Percentiles rank a stretch among this genome's conserved stretches.
Conservation (phyloP, 1,284 basidiomycete species). For the Microbotryum intermedium region DNA sequence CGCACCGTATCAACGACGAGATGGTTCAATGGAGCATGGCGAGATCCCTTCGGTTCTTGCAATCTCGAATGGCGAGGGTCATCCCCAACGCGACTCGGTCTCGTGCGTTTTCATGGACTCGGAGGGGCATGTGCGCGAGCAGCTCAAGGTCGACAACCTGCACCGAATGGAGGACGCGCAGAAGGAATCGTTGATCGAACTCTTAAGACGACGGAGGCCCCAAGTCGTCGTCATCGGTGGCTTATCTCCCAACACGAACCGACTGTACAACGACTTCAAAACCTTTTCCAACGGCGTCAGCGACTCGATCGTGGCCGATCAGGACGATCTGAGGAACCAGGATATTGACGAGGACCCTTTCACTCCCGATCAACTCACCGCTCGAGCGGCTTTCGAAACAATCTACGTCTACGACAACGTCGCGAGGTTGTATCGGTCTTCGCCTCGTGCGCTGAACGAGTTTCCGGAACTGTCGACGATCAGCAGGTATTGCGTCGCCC, state of each 20-base stretch:
- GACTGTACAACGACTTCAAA: slow-evolving; percentile 38
- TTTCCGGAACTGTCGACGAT: slow-evolving; percentile 67
- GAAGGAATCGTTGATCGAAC: slow-evolving; percentile 59
- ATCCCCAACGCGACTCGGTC: slow-evolving; percentile 82
- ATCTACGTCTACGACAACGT: slow-evolving; percentile 85
- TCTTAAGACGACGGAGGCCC: slow-evolving; percentile 71
- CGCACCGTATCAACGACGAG: slow-evolving; percentile 24
- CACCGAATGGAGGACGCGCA: slow-evolving; percentile 49
- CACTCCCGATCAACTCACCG: background rate
- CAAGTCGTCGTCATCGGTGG: slow-evolving; percentile 86
- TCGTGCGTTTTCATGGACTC: slow-evolving; percentile 78
- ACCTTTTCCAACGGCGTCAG: slow-evolving; percentile 54
- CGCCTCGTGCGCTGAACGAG: slow-evolving; percentile 74
- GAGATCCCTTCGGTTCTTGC: slow-evolving; percentile 61
- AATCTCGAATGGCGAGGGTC: slow-evolving; percentile 89
- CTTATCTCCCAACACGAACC: slow-evolving; percentile 35
- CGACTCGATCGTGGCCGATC: slow-evolving; percentile 37
- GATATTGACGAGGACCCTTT: slow-evolving; percentile 23
- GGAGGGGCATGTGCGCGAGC: slow-evolving; percentile 77
- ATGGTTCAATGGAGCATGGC: slow-evolving; percentile 25
- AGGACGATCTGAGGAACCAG: slow-evolving; percentile 14
- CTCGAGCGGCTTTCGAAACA: slow-evolving; percentile 41
- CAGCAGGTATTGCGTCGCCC: slow-evolving; percentile 87
- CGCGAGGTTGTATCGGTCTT: slow-evolving; percentile 88
- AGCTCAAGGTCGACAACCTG: slow-evolving; percentile 69